Percentiles rank a stretch among this genome's conserved stretches.
Conservation (phyloP, 2,329 filamentous ascomycete species). For the Xylariaceae sp. region DNA sequence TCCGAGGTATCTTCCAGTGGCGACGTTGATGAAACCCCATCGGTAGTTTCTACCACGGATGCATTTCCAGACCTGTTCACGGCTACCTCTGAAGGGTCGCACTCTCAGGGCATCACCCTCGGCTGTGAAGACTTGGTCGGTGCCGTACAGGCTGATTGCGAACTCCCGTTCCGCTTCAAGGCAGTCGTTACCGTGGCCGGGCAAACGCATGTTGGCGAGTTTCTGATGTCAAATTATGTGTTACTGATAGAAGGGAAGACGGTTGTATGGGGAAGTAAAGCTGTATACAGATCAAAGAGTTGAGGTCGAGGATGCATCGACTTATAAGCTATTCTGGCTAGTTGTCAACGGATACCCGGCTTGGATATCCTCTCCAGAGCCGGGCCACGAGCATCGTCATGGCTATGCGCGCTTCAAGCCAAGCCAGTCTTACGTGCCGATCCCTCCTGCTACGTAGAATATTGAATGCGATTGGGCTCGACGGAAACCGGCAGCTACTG, state of each 20-base stretch:
- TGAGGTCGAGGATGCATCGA: background rate
- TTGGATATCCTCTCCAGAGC: no score
- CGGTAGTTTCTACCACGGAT: background rate
- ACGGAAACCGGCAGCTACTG: background rate
- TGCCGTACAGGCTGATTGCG: background rate
- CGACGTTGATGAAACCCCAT: background rate
- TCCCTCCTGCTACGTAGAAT: background rate
- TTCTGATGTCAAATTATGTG: background rate
- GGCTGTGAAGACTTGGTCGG: background rate
- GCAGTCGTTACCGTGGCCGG: background rate
- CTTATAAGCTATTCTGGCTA: no score
- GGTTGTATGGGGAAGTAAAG: background rate
- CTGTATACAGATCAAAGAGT: background rate
- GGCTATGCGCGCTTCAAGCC: background rate
- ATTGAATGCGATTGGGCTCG: background rate
- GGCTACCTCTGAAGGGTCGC: background rate
- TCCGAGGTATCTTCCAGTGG: background rate
- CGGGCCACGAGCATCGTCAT: background rate
- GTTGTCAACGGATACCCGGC: no score
- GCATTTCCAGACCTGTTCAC: background rate
- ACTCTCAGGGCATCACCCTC: background rate
- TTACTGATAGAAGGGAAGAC: background rate
- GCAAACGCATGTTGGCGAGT: background rate
- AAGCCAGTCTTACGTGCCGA: background rate
- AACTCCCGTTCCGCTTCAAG: background rate